These are phyloP conservation scores for Crithidia brevicula DNA, from an alignment of 208 protist species.

Conservation along the genomic window DNA sequence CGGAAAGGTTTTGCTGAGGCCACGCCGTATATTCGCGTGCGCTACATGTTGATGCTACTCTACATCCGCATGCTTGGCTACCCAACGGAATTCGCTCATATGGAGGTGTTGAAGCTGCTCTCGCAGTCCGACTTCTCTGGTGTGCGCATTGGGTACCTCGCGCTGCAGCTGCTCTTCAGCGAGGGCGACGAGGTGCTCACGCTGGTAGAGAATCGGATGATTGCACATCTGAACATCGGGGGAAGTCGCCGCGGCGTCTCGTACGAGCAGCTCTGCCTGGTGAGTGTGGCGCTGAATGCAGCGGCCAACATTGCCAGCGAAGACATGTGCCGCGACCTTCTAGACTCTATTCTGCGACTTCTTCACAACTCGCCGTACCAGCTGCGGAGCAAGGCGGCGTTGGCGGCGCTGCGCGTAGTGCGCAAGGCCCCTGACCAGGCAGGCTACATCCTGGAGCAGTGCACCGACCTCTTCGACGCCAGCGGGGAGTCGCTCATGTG, in stretches of 20 bases:
- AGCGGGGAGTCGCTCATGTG: constrained; percentile 89
- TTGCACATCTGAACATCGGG: constrained; percentile 92
- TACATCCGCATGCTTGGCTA: constrained; percentile 99
- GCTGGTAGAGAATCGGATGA: constrained; percentile 98
- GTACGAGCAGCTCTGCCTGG: constrained; percentile 77
- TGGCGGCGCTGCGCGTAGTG: constrained; percentile 89
- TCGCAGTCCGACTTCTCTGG: constrained; percentile 95
- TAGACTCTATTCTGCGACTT: constrained; percentile 93
- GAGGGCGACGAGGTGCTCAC: constrained; percentile 98
- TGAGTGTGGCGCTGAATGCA: constrained; percentile 96
- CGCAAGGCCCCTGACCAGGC: constrained; percentile 95
- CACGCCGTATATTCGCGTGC: constrained; percentile 92
- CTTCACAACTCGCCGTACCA: constrained; percentile 60
- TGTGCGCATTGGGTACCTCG: constrained; percentile 98
- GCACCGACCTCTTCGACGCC: constrained; percentile 66
- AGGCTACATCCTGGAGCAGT: constrained; percentile 95
- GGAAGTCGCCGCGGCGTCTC: constrained; percentile 23
- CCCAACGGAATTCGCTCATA: constrained; percentile 99
- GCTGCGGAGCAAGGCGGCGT: constrained; percentile 94
- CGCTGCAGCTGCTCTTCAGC: constrained; percentile 95
- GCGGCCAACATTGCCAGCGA: constrained; percentile 97
- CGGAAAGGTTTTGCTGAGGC: constrained; percentile 94
- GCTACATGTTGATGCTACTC: constrained; percentile 99
- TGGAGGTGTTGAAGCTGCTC: constrained; percentile 99
- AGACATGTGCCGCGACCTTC: constrained; percentile 97